A percentile compares a stretch with the other conserved stretches of the same genome.
These are phyloP conservation scores for Raffaelea ambrosiae DNA, from an alignment of 2,329 filamentous ascomycete species.

Conservation along the genomic window DNA sequence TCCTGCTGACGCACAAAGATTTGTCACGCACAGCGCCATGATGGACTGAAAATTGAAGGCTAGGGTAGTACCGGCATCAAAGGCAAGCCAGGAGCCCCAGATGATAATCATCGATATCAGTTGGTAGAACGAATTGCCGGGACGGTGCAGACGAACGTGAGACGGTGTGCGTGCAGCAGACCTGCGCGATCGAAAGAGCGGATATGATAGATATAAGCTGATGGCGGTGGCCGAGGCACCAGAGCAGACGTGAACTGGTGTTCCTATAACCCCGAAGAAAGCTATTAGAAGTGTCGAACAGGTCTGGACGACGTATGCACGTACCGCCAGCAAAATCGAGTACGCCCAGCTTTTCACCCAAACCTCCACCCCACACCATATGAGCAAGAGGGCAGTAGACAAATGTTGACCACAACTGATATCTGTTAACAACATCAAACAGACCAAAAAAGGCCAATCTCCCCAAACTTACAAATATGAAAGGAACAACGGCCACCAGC, in stretches of 20 bases:
- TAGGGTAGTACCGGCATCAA: conserved; percentile 93
- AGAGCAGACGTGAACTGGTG: conserved; percentile 91
- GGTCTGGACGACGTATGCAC: neutral
- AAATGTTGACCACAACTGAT: conserved; percentile 66
- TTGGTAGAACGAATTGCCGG: conserved; percentile 10
- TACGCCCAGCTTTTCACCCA: conserved; percentile 82
- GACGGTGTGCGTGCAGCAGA: conserved; percentile 2
- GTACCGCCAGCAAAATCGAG: conserved; percentile 78
- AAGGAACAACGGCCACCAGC: conserved; percentile 4
- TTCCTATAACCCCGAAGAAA: conserved; percentile 38
- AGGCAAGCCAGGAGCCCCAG: conserved; percentile 97
- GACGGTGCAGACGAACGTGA: conserved; percentile 7
- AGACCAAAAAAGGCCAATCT: neutral
- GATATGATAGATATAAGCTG: conserved; percentile 74
- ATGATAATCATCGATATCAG: conserved; percentile 88
- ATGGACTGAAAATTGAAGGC: conserved; percentile 86
- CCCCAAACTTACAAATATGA: conserved; percentile 5
- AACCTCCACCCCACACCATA: conserved; percentile 93
- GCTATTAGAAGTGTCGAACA: neutral
- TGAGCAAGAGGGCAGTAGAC: conserved; percentile 94
- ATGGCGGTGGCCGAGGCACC: conserved; percentile 89
- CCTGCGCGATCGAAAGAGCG: conserved; percentile 85
- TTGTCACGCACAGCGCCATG: conserved; percentile 97
- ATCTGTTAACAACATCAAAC: neutral
- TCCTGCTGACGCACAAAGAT: conserved; percentile 79